Evolutionary conservation across 192 early-diverging fungal species (phyloP).

Genomic region (Coemansia sp.): DNA sequence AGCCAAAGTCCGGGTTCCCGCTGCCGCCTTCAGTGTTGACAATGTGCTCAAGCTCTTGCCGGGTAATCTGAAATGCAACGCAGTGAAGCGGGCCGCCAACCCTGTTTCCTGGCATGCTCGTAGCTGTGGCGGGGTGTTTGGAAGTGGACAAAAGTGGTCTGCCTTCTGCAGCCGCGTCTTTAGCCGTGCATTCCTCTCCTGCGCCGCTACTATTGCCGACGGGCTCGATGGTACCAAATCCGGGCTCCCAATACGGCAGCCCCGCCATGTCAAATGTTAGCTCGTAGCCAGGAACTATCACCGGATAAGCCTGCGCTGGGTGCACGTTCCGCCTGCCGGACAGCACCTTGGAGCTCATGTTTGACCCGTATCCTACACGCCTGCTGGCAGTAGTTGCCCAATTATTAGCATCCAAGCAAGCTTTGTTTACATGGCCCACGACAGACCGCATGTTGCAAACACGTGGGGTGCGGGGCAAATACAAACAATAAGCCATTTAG

Average conservation of each 20-base stretch:
- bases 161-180: neutral
- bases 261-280: constrained; percentile 51
- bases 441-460: neutral
- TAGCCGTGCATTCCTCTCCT: neutral
- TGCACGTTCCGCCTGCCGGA: constrained; percentile 47
- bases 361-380: constrained; percentile 43
- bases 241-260: constrained; percentile 49
- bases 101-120: neutral
- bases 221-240: constrained; percentile 37
- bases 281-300: constrained; percentile 38
- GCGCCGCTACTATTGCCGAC: neutral
- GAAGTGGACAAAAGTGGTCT: neutral
- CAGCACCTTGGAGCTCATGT: constrained; percentile 50
- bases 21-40: constrained; percentile 49
- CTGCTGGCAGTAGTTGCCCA: neutral
- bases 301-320: constrained; percentile 30
- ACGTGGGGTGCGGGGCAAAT: neutral
- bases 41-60: constrained; percentile 39
- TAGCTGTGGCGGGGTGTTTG: neutral
- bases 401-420: no score
- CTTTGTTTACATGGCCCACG: no score
- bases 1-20: constrained; percentile 46
- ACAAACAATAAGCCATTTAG: neutral
- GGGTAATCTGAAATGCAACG: constrained; percentile 40
- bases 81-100: constrained; percentile 34